Conservation (phyloP, 257 asterid species). For the Solanum stenotomum region DNA sequence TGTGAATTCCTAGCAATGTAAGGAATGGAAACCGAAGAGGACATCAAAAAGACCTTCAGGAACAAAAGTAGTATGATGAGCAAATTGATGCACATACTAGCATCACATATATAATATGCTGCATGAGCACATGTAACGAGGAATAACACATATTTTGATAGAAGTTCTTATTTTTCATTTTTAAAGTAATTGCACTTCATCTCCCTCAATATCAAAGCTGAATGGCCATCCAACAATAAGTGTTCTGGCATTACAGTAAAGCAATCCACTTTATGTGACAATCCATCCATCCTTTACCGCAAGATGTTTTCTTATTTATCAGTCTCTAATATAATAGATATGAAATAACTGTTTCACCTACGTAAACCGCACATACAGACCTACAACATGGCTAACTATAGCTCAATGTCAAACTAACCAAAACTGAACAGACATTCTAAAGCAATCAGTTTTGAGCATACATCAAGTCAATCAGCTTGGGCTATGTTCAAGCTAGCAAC, state of each 20-base stretch:
- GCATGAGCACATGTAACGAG: background rate
- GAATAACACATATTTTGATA: background rate
- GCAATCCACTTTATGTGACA: background rate
- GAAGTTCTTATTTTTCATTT: background rate
- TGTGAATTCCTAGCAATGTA: background rate
- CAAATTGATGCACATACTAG: background rate
- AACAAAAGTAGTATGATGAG: background rate
- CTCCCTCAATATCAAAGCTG: background rate
- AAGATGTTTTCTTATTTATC: background rate
- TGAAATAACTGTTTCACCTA: background rate
- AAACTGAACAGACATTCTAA: background rate
- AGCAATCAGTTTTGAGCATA: background rate
- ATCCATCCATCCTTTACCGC: background rate
- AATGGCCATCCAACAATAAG: background rate
- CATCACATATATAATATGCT: background rate
- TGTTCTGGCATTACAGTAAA: background rate
- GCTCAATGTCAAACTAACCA: background rate
- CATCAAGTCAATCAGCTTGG: background rate
- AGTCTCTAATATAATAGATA: background rate
- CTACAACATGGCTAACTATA: background rate
- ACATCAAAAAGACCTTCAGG: background rate
- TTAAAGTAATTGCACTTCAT: background rate
- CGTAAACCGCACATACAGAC: background rate
- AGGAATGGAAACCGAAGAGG: background rate
- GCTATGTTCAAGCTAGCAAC: background rate